Base-by-base conservation (phyloP, 805 yeast genomes). In the Huiozyma sinensis region DNA sequence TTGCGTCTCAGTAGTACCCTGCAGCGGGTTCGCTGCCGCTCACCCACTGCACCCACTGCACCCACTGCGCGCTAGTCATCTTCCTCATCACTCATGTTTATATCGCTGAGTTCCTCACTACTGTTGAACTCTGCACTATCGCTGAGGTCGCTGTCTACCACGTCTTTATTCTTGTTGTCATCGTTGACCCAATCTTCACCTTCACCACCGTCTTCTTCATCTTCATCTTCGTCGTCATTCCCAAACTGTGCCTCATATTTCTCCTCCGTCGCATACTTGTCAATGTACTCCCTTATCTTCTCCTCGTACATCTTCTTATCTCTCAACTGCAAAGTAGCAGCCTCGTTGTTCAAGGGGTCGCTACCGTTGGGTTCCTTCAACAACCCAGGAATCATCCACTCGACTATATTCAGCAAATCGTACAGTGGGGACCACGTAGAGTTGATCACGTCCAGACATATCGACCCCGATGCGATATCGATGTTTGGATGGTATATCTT, bases 381-480 rank as follows among this genome's bases (percentile, higher is more conserved):
- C 46, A 90, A 67, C 55, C 94, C 97, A 6, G 98, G 98, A 47
- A 90, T 67, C 67, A 90, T 92, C 59, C 86, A 81, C 57, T 90
- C 97, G 60, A 92, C 86, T 28, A 90, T 84, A 60, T 92, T 92
- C 51, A 81, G 70, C 51, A 92, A 73, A 44, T 92, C 97, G 69
- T 88, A 90, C 87, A 90, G 84, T 1, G 98, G 97, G 36, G 95
- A 84, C 98, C 98, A 90, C 0, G 97, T 87, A 59, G 90, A 96
- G 61, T 90, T 90, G 50, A 90, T 89, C 12, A 92, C 97, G 61
- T 90, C 97, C 41, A 90, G 76, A 64, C 98, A 90, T 6, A 90
- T 96, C 0, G 94, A 79, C 0, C 98, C 98, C 11, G 78, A 80
- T 28, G 78, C 72, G 60, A 88, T 94, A 60, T 90, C 98, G 49